Evolutionary conservation across 768 basidiomycete genomes (phyloP).

Genomic region (Hericium rajendrae): DNA sequence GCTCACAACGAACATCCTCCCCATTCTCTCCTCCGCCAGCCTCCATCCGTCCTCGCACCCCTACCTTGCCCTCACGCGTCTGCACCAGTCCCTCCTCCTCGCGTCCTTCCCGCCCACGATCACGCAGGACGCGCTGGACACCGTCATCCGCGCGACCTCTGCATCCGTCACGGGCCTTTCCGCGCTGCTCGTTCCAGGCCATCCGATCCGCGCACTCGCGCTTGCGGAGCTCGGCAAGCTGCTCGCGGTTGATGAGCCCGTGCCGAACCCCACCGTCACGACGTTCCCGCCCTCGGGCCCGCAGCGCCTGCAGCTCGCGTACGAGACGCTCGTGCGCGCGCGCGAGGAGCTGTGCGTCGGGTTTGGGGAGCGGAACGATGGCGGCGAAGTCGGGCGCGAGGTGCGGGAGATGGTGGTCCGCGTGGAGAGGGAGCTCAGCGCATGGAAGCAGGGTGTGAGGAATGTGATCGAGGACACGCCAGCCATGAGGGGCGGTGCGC

Average conservation of each 20-base stretch:
- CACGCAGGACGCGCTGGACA: slow-evolving; percentile 49
- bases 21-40: slow-evolving; percentile 48
- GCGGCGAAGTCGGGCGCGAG: slow-evolving; percentile 60
- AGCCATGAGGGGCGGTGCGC: neutral
- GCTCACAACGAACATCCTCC: slow-evolving; percentile 55
- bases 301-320: slow-evolving; percentile 50
- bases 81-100: slow-evolving; percentile 61
- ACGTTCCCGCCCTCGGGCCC: slow-evolving; percentile 62
- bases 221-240: slow-evolving; percentile 76
- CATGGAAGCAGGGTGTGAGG: slow-evolving; percentile 56
- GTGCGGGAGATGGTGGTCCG: slow-evolving; percentile 50
- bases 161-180: slow-evolving; percentile 44
- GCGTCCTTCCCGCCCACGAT: slow-evolving; percentile 31
- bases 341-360: slow-evolving; percentile 53
- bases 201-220: slow-evolving; percentile 70
- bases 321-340: slow-evolving; percentile 54
- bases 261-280: slow-evolving; percentile 21
- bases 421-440: slow-evolving; percentile 63
- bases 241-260: slow-evolving; percentile 67
- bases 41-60: slow-evolving; percentile 67
- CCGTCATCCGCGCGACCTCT: slow-evolving; percentile 48
- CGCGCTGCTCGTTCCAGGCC: slow-evolving; percentile 47
- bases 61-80: slow-evolving; percentile 61
- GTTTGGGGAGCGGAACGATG: slow-evolving; percentile 61
- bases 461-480: slow-evolving; percentile 41